Base-by-base conservation (phyloP, 176 grass and related monocot species). In the Paspalum vaginatum region DNA sequence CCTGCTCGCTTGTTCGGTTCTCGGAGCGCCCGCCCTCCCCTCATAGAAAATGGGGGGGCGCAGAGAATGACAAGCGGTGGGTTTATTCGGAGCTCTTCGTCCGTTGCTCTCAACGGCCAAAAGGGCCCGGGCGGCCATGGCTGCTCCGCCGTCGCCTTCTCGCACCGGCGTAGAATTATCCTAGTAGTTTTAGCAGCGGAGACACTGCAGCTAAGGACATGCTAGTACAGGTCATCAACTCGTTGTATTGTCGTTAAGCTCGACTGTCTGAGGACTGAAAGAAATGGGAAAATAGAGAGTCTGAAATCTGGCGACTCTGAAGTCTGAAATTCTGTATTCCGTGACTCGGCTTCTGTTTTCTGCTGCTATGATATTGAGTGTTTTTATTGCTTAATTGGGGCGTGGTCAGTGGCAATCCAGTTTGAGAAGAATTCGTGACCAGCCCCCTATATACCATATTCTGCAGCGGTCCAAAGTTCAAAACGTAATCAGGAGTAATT, bases 141-240 rank as follows among this genome's bases (percentile, higher is more conserved):
- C 72, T 77, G 78, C 57, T 85, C 65, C 72, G 15, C 6, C n/a
- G 82, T 77, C 87, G 58, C 83, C 71, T 77, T 88, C 67, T 81
- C 71, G 81, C 57, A 48, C 65, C 22, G 47, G 55, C 14, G 5
- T 22, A 4, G 12, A 41, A 27, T 27, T 42, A 42, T 21, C 58
- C 17, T 55, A 70, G 18, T 32, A 32, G 3, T 32, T 74, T 53
- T 73, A 26, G 69, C 5, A 47, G 20, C 3, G 41, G 41, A 27
- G 21, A 41, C 8, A 21, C 69, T 52, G 44, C 61, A 60, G 39
- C 18, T 81, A 70, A 53, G 40, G 59, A 46, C 59, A 25, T 13
- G 12, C 43, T 7, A 60, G 9, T 24, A 40, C 39, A 55, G 20
- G 42, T 72, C 39, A 48, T 26, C 39, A 16, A 70, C 45, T 70